These are phyloP conservation scores for Triticum urartu DNA, from an alignment of 176 grass and related monocot species.

Conservation along the genomic window DNA sequence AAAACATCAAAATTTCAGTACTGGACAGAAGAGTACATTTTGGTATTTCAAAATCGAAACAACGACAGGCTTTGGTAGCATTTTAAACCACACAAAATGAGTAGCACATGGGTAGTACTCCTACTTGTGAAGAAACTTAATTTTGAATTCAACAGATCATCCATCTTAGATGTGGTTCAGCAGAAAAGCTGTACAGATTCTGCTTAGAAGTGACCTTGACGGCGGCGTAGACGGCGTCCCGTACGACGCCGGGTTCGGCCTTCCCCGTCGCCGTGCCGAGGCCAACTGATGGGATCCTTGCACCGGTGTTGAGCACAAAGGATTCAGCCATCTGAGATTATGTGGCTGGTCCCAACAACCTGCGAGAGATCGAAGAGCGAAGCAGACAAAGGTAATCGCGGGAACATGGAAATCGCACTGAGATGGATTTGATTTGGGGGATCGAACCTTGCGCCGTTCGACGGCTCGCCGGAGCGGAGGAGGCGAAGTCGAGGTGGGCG, in stretches of 20 bases:
- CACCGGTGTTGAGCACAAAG: slow-evolving; percentile 58
- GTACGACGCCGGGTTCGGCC: slow-evolving; percentile 20
- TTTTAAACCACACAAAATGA: not conserved
- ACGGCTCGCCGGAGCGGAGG: not conserved
- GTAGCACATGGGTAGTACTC: not conserved
- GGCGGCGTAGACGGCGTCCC: slow-evolving; percentile 40
- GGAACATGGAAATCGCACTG: not conserved
- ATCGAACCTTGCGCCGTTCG: not conserved
- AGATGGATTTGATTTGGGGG: not conserved
- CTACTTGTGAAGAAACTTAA: not conserved
- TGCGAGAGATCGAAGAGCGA: not conserved
- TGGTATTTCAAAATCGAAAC: not conserved
- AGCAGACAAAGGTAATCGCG: not conserved
- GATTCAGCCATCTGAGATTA: slow-evolving; percentile 20
- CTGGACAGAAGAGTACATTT: not conserved
- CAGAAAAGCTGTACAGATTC: not conserved
- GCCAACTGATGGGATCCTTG: slow-evolving; percentile 53
- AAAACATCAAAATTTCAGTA: not conserved
- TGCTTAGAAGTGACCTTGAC: slow-evolving; percentile 48
- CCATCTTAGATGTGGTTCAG: not conserved
- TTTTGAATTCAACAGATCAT: not conserved
- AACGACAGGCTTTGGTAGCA: not conserved
- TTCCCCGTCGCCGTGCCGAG: slow-evolving; percentile 53
- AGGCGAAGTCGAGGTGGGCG: not conserved
- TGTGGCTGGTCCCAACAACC: not conserved